Percentiles rank a stretch among this genome's conserved stretches.
These are phyloP conservation scores for Baeospora myosura DNA, from an alignment of 1,284 basidiomycete genomes.

Conservation along the genomic window DNA sequence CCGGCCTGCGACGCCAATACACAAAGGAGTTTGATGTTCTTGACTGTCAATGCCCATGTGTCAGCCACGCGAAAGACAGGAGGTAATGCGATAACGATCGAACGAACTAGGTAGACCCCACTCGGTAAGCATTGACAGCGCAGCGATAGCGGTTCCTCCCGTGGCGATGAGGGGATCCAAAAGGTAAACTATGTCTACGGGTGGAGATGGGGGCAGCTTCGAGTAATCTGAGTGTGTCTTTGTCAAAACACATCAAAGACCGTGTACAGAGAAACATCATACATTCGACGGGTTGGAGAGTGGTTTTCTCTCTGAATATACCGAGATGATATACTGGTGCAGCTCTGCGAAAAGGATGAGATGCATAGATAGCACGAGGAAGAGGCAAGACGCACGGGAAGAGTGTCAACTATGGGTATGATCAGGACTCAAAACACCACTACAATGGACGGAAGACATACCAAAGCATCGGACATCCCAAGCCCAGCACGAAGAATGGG, in stretches of 20 bases:
- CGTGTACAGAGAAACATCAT: slow-evolving; percentile 18
- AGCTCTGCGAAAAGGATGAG: slow-evolving; percentile 28
- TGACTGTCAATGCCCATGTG: slow-evolving; percentile 31
- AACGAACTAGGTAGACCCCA: slow-evolving; percentile 73
- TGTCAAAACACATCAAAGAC: slow-evolving; percentile 5
- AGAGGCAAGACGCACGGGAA: slow-evolving; percentile 59
- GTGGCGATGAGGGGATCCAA: slow-evolving; percentile 92
- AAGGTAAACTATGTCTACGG: slow-evolving; percentile 78
- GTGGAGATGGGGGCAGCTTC: slow-evolving; percentile 74
- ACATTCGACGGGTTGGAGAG: slow-evolving; percentile 91
- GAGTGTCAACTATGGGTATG: slow-evolving; percentile 42
- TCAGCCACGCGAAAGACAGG: slow-evolving; percentile 2
- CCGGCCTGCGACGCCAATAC: slow-evolving; percentile 78
- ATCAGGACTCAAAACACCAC: slow-evolving; percentile 2
- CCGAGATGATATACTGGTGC: slow-evolving; percentile 90
- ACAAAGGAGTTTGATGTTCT: slow-evolving; percentile 77
- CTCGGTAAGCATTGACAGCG: slow-evolving; percentile 76
- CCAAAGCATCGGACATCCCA: slow-evolving; percentile 86
- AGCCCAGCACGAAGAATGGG: slow-evolving; percentile 90
- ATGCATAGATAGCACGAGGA: neutral
- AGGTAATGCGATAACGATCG: neutral
- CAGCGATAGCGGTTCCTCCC: slow-evolving; percentile 87
- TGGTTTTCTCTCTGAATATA: slow-evolving; percentile 84
- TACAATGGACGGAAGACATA: slow-evolving; percentile 14
- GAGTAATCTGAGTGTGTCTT: slow-evolving; percentile 74